These are phyloP conservation scores for Darksidea phi DNA, from an alignment of 495 filamentous ascomycete species.

Conservation along the genomic window DNA sequence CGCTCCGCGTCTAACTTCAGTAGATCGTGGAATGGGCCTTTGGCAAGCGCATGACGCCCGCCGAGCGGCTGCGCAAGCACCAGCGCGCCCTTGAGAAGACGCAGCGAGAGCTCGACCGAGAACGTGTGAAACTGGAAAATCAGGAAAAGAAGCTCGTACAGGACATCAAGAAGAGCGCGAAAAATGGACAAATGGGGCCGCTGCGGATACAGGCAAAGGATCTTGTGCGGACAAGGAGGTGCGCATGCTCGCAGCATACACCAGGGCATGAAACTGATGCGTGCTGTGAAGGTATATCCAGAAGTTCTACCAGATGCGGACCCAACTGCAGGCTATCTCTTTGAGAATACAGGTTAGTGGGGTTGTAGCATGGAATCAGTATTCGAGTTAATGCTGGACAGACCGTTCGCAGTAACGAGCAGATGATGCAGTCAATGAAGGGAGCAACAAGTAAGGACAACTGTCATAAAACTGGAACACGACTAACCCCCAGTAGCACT, in stretches of 20 bases:
- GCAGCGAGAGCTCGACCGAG: slow-evolving; percentile 90
- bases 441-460: slow-evolving; percentile 66
- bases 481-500: slow-evolving; percentile 49
- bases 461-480: background rate
- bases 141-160: slow-evolving; percentile 95
- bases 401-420: slow-evolving; percentile 96
- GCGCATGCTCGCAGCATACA: background rate
- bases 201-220: slow-evolving; percentile 98
- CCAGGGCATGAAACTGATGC: background rate
- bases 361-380: background rate
- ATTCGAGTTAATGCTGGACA: slow-evolving; percentile 39
- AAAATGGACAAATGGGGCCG: slow-evolving; percentile 94
- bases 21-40: slow-evolving; percentile 98
- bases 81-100: slow-evolving; percentile 95
- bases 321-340: slow-evolving; percentile 91
- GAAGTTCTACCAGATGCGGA: slow-evolving; percentile 98
- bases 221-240: slow-evolving; percentile 77
- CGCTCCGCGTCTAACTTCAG: slow-evolving; percentile 8
- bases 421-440: slow-evolving; percentile 99
- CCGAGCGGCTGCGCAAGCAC: slow-evolving; percentile 94
- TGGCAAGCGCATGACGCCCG: slow-evolving; percentile 96
- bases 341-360: slow-evolving; percentile 81
- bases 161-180: slow-evolving; percentile 96
- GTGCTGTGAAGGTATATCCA: slow-evolving; percentile 75
- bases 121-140: slow-evolving; percentile 90